Evolutionary conservation across 1,284 basidiomycete genomes (phyloP), one percentile per base, ranked within the genome.

Genomic region (Cryptococcus sp.): DNA sequence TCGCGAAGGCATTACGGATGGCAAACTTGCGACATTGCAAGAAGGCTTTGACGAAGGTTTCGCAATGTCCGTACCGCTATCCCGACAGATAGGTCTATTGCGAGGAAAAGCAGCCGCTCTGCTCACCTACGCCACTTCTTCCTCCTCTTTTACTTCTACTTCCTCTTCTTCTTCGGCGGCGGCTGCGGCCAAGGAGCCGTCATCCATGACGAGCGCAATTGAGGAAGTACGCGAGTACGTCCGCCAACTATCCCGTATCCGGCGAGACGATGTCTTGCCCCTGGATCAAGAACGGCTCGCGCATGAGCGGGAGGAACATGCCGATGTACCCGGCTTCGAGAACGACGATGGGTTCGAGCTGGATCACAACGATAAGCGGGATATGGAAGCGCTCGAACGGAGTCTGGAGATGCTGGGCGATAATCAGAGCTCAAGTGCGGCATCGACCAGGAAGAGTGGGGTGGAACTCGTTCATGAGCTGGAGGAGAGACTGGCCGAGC

Each of bases 141-240:
- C 58, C n/a, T n/a, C 54, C 22, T 52, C 58, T 0, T 13, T 52
- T 19, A 42, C 59, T 27, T 27, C 61, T 5, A n/a, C 57, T 22
- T 10, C 38, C 38, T 16, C 19, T 3, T n/a, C 19, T 16, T 11
- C 17, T 17, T 46, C n/a, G 8, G 1, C 6, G 8, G 13, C 44
- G 19, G 49, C 23, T n/a, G 25, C 50, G 19, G 25, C 25, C 25
- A 25, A 25, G 25, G 25, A 25, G 15, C 85, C 25, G 78, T 88
- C 2, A 73, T 82, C 0, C 84, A 84, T 66, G 87, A 86, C 5
- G 78, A 81, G 17, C 86, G 7, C 91, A 85, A 87, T 87, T 81
- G 70, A 82, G 84, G 69, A 85, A 80, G 65, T 82, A 78, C 67
- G 83, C 83, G 65, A 83, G 86, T 58, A 85, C 84, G 84, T 56